These are phyloP conservation scores for Stylosanthes scabra DNA, from an alignment of 331 rosid genomes.

Conservation along the genomic window DNA sequence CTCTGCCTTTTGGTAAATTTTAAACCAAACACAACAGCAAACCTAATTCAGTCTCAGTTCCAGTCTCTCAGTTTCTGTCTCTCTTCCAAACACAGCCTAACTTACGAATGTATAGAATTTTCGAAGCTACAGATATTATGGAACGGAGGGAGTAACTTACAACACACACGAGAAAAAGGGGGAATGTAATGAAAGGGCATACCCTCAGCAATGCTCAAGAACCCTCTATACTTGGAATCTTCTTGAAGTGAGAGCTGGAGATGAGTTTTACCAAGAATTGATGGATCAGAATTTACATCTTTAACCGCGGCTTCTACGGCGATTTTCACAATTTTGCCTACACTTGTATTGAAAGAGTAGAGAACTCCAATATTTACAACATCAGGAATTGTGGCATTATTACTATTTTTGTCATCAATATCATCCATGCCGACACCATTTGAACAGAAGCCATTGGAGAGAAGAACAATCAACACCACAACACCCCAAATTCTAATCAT, in stretches of 20 bases:
- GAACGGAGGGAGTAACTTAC: not conserved
- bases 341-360: slow-evolving; percentile 53
- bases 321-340: slow-evolving; percentile 65
- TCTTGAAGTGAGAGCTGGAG: slow-evolving; percentile 54
- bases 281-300: slow-evolving; percentile 74
- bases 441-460: slow-evolving; percentile 52
- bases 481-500: slow-evolving; percentile 56
- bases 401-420: no score
- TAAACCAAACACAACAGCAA: no score
- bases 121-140: no score
- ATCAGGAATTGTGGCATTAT: slow-evolving; percentile 3
- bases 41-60: no score
- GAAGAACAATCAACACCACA: slow-evolving; percentile 53
- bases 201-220: slow-evolving; percentile 90
- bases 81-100: no score
- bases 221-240: slow-evolving; percentile 71
- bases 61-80: no score
- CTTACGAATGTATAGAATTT: no score
- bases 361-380: slow-evolving; percentile 63
- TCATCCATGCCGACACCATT: slow-evolving; percentile 45
- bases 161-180: not conserved
- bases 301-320: slow-evolving; percentile 67
- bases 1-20: no score
- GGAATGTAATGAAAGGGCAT: slow-evolving; percentile 31
- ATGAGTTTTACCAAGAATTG: slow-evolving; percentile 61